Base-by-base conservation (phyloP, 108 stramenopile species). In the Fistulifera solaris region DNA sequence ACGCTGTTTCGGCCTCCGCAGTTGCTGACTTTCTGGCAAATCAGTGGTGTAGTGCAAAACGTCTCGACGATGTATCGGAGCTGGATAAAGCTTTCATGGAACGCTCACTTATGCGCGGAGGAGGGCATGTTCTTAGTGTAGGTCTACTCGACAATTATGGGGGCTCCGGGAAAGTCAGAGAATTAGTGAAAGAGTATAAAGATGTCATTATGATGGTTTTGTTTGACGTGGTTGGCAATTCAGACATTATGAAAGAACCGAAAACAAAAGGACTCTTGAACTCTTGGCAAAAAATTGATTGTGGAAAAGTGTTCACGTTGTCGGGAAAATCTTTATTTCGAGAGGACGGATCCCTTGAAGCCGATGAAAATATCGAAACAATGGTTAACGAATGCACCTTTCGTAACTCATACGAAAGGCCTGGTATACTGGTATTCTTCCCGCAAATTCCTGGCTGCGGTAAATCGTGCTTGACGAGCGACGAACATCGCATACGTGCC, bases 381-480 rank as follows among this genome's bases (percentile, higher is more conserved):
- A 60, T 27, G 11, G 47, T 27, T 38, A 38, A 21, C n/a, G 31
- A 35, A 35, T 35, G 31, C 31, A 6, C 31, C 3, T 35, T 35
- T 35, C 6, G 8, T 6, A 41, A 42, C 3, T 1, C 23, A 2
- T 40, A 23, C 21, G 21, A 38, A 7, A 22, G 26, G 3, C 22
- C 65, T n/a, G 85, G 89, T 1, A 48, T 87, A 0, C 58, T 87
- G 1, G 75, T 91, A 11, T 87, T 77, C 61, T 85, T 91, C 58
- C 89, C 89, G 2, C 58, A 57, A 1, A 83, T 91, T 42, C 89
- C 89, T 22, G 89, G 89, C 14, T 83, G 69, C 28, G 89, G 89
- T n/a, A 91, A 91, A 67, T 87, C 85, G 0, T 67, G 69, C 27
- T 6, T 91, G 12, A 63, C 80, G 28, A 38, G 24, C n/a, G 22